A percentile compares a stretch with the other conserved stretches of the same genome.
phyloP scores from a whole-genome alignment of 768 basidiomycete species.

The Porpolomopsis calyptriformis region DNA sequence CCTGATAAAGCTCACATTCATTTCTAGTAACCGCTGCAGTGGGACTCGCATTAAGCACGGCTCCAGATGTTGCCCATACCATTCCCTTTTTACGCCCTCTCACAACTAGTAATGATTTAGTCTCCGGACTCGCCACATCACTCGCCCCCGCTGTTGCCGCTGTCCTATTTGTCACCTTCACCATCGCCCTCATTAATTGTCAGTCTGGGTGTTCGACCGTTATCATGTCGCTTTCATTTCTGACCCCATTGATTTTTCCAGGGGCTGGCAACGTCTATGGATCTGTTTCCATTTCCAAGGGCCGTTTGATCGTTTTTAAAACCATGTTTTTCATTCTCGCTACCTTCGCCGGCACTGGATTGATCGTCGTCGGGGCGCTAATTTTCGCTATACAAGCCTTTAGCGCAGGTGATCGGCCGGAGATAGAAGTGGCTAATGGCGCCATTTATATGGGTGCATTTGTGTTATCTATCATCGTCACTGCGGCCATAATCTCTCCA shows the following conservation, averaged over 20 bases:
- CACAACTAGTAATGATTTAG: constrained; percentile 36
- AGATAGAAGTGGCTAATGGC: constrained; percentile 51
- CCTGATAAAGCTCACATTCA: constrained; percentile 6
- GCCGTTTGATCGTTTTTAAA: constrained; percentile 51
- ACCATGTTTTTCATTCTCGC: constrained; percentile 51
- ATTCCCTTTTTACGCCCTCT: constrained; percentile 53
- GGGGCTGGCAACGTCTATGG: constrained; percentile 46
- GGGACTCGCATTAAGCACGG: constrained; percentile 55
- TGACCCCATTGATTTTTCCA: constrained; percentile 17
- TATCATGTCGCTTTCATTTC: background rate
- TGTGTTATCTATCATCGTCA: constrained; percentile 47
- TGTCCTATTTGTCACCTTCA: constrained; percentile 46
- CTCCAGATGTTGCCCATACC: constrained; percentile 65
- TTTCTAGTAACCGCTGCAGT: constrained; percentile 56
- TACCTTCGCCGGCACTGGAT: constrained; percentile 45
- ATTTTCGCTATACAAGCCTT: constrained; percentile 59
- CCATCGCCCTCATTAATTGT: constrained; percentile 47
- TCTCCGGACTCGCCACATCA: constrained; percentile 54
- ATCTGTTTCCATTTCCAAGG: constrained; percentile 51
- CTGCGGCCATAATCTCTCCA: constrained; percentile 58
- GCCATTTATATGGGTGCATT: constrained; percentile 61
- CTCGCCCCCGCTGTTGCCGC: constrained; percentile 58
- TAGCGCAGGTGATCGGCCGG: constrained; percentile 25
- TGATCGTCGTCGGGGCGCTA: constrained; percentile 57
- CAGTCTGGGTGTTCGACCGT: constrained; percentile 17